Base-by-base conservation (phyloP, 208 protist species). In the Trypanosomatidae sp. region DNA sequence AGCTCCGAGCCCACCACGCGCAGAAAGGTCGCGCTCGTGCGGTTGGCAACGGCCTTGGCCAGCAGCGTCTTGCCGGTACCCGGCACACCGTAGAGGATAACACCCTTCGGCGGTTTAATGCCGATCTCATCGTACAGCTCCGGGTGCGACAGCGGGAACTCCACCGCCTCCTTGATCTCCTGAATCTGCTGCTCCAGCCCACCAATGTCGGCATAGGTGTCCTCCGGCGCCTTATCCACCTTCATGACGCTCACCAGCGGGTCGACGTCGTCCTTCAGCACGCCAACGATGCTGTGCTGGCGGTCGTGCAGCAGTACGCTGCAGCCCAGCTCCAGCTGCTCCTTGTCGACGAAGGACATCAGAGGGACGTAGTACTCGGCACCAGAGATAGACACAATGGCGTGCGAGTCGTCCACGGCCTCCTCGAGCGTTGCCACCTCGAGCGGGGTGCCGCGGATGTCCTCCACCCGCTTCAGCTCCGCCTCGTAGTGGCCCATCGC, bases 91-190 rank as follows among this genome's bases (percentile, higher is more conserved):
- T 99, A 99, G 1, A 99, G 88, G 77, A 99, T 99, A 6, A 99
- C 99, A 44, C 99, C 99, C 81, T 99, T 99, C 36, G 99, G 99
- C 13, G 99, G 99, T 70, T 98, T 98, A 77, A 99, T 99, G 66
- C 99, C 99, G 62, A 99, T 99, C 66, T 99, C 99, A 62, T 99
- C 98, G 85, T 99, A 99, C 33, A 99, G 82, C 84, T 99, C 99
- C 1, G 99, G 99, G 75, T 99, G 98, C 3, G 98, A 99, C 36
- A 99, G 93, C 13, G 99, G 99, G 22, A 99, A 96, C 92, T 99
- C 99, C 0, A 99, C 98, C 6, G 98, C 95, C 77, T 99, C 98
- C 76, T 99, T 99, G 73, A 99, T 99, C 79, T 99, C 99, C 86
- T 99, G 98, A 60, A 99, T 99, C 83, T 99, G 99, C 39, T 92